These are phyloP conservation scores for Hypocrella siamensis DNA, from an alignment of 2,329 filamentous ascomycete species.

Conservation along the genomic window DNA sequence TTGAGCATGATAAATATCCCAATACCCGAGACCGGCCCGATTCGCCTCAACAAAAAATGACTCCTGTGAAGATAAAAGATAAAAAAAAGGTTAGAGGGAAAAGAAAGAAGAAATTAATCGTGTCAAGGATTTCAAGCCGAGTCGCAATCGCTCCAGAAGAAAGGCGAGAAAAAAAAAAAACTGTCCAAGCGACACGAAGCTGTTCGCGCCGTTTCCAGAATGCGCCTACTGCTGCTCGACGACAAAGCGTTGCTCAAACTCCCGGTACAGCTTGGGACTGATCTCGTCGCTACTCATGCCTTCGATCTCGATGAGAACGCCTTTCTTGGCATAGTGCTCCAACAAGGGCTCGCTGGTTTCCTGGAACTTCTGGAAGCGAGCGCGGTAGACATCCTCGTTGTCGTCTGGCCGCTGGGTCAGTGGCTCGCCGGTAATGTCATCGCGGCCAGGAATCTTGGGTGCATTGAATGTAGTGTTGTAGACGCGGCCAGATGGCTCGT, in stretches of 20 bases:
- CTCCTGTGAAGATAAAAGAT: constrained; percentile 2
- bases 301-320: constrained; percentile 72
- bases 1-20: neutral
- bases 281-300: constrained; percentile 93
- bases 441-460: constrained; percentile 62
- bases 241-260: constrained; percentile 64
- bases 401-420: constrained; percentile 77
- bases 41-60: neutral
- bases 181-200: neutral
- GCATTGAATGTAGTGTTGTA: constrained; percentile 93
- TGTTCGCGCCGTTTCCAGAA: neutral
- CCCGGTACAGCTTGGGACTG: constrained; percentile 68
- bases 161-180: neutral
- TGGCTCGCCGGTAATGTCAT: constrained; percentile 82
- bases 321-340: constrained; percentile 74
- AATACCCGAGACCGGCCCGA: too few relatives aligned
- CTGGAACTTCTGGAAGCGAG: constrained; percentile 67
- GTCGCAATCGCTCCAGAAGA: too few relatives aligned
- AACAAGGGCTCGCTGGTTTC: constrained; percentile 75
- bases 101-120: neutral
- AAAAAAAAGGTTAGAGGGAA: neutral
- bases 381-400: constrained; percentile 69
- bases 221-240: neutral
- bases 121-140: too few relatives aligned
- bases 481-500: constrained; percentile 76